phyloP scores from a whole-genome alignment of 306 rosid species.

The Alnus glutinosa region DNA sequence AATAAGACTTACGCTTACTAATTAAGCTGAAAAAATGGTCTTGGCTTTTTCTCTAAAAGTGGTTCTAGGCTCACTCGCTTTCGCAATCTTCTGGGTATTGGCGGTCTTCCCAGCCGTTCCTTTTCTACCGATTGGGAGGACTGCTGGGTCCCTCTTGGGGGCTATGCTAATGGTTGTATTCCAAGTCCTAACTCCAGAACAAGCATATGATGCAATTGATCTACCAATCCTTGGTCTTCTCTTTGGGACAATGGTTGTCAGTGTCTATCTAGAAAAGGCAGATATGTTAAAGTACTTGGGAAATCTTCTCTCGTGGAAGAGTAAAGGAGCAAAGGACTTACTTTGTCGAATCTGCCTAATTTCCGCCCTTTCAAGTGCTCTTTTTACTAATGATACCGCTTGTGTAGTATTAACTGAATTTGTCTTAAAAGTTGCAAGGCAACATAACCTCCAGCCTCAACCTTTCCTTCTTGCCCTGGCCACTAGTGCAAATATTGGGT shows the following conservation, averaged over 20 bases:
- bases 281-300: constrained; percentile 91
- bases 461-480: constrained; percentile 95
- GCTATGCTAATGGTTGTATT: constrained; percentile 91
- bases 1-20: background rate
- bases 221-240: constrained; percentile 89
- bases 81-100: constrained; percentile 75
- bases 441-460: constrained; percentile 84
- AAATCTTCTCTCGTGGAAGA: constrained; percentile 76
- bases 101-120: constrained; percentile 94
- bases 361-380: constrained; percentile 81
- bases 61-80: constrained; percentile 71
- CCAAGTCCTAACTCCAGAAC: constrained; percentile 60
- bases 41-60: constrained; percentile 69
- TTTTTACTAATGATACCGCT: constrained; percentile 87
- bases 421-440: constrained; percentile 76
- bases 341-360: constrained; percentile 74
- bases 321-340: constrained; percentile 81
- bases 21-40: constrained; percentile 44
- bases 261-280: constrained; percentile 87
- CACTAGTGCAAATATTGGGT: constrained; percentile 87
- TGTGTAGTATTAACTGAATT: constrained; percentile 90
- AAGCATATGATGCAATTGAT: constrained; percentile 78
- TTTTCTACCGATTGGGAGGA: constrained; percentile 80
- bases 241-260: constrained; percentile 94
- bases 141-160: constrained; percentile 88